Conservation (phyloP, 257 asterid species). For the Solanum paucissectum region DNA sequence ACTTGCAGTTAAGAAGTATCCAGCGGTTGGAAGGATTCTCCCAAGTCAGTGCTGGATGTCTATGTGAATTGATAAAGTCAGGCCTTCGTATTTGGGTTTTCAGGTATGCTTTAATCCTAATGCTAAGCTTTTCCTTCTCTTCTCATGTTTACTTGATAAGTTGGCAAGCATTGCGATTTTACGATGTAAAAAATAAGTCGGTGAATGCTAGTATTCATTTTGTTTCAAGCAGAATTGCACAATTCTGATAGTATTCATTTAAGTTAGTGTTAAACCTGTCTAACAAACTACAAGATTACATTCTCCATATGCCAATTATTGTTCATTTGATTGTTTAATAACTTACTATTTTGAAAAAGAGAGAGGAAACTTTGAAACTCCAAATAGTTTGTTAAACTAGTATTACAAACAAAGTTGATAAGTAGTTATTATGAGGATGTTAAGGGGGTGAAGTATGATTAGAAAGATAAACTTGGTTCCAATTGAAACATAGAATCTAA, state of each 20-base stretch:
- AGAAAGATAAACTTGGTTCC: not conserved
- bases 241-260: not conserved
- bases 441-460: not conserved
- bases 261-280: not conserved
- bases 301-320: not conserved
- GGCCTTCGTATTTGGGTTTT: constrained; percentile 91
- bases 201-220: not conserved
- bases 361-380: not conserved
- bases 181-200: not conserved
- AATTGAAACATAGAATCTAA: not conserved
- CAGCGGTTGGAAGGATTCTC: constrained; percentile 68
- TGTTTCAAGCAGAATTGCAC: not conserved
- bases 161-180: not conserved
- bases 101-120: constrained; percentile 41
- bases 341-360: not conserved
- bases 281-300: not conserved
- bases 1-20: constrained; percentile 44
- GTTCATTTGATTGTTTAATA: not conserved
- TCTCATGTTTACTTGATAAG: not conserved
- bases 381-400: no score
- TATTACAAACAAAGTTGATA: not conserved
- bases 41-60: constrained; percentile 56
- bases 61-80: constrained; percentile 55
- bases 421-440: not conserved
- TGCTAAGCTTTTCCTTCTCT: constrained; percentile 1